These are phyloP conservation scores for Penicillium verrucosum DNA, from an alignment of 2,329 filamentous ascomycete genomes.

Conservation along the genomic window DNA sequence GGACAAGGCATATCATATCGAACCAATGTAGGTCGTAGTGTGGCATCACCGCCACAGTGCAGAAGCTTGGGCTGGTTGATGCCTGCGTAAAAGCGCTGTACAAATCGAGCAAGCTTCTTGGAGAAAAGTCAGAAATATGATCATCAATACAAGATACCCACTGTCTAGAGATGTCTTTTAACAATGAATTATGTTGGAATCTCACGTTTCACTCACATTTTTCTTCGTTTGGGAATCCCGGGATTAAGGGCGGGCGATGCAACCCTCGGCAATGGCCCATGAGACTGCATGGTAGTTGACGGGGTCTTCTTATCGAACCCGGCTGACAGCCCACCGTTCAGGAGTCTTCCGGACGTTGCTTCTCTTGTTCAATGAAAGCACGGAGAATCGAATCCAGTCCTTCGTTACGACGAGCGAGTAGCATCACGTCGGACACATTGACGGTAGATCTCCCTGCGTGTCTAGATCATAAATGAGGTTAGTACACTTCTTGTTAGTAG, in stretches of 20 bases:
- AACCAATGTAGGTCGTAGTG: neutral
- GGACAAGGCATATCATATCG: neutral
- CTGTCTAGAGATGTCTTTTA: neutral
- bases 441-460: slow-evolving; percentile 81
- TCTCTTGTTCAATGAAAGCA: slow-evolving; percentile 34
- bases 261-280: neutral
- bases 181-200: neutral
- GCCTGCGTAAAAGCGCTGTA: neutral
- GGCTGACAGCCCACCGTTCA: slow-evolving; percentile 11
- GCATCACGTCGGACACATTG: slow-evolving; percentile 79
- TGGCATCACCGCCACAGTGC: neutral
- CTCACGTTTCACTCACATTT: neutral
- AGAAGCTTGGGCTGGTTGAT: too few species aligned
- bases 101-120: neutral
- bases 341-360: slow-evolving; percentile 23
- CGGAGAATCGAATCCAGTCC: slow-evolving; percentile 72
- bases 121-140: neutral
- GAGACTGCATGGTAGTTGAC: neutral
- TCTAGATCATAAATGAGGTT: slow-evolving; percentile 47
- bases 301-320: neutral
- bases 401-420: slow-evolving; percentile 82
- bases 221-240: neutral
- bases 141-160: neutral
- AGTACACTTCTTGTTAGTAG: slow-evolving; percentile 4
- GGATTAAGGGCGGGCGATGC: neutral